These are phyloP conservation scores for Phytophthora pistaciae DNA, from an alignment of 352 stramenopile genomes.

Conservation along the genomic window DNA sequence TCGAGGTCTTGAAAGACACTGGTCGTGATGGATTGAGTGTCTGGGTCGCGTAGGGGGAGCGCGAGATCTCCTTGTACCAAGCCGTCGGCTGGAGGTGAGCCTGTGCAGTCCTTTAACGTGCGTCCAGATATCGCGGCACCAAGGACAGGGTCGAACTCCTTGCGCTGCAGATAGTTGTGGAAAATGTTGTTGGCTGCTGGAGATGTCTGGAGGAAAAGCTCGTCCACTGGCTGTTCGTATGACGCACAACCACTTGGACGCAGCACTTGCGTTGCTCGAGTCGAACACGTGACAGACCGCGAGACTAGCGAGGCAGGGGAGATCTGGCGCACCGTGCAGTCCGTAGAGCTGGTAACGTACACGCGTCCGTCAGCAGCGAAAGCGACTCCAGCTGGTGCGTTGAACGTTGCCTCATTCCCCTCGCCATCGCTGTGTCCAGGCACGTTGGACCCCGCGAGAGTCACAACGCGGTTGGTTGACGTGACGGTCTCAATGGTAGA, in stretches of 20 bases:
- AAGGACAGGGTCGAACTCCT: constrained; percentile 50
- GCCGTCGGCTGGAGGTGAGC: constrained; percentile 85
- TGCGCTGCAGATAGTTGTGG: constrained; percentile 89
- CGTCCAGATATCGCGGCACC: constrained; percentile 62
- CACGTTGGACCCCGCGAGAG: constrained; percentile 87
- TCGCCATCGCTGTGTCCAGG: constrained; percentile 86
- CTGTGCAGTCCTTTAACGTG: constrained; percentile 93
- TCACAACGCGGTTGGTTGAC: constrained; percentile 85
- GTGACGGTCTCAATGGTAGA: constrained; percentile 76
- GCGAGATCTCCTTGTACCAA: constrained; percentile 79
- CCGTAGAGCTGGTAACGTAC: constrained; percentile 92
- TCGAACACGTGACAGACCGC: constrained; percentile 76
- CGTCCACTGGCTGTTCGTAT: constrained; percentile 94
- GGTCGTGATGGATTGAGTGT: constrained; percentile 26
- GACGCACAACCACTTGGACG: constrained; percentile 94
- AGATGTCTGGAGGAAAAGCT: constrained; percentile 82
- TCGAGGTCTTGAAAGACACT: constrained; percentile 87
- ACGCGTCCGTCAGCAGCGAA: constrained; percentile 88
- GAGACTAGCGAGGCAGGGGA: constrained; percentile 77
- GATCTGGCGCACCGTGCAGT: constrained; percentile 91
- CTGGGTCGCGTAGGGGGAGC: constrained; percentile 39
- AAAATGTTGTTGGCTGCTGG: constrained; percentile 92
- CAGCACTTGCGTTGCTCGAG: constrained; percentile 84
- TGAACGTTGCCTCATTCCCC: constrained; percentile 90
- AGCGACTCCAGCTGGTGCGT: constrained; percentile 88